Percentiles rank a stretch among this genome's conserved stretches.
phyloP scores from a whole-genome alignment of 768 basidiomycete species.

The Lactarius vividus region DNA sequence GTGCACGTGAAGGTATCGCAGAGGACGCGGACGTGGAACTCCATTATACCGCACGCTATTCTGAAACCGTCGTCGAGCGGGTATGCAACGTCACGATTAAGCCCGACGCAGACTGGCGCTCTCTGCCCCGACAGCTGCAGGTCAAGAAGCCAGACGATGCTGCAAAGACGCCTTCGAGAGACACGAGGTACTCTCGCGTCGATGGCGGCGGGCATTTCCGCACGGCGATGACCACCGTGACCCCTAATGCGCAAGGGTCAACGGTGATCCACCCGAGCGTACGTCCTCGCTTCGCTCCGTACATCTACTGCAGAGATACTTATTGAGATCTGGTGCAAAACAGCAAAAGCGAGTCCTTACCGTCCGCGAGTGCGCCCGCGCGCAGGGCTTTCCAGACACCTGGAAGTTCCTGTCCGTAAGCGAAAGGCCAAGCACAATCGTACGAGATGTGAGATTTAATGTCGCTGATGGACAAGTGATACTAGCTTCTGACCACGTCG shows the following conservation, averaged over 20 bases:
- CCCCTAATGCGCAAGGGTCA: constrained; percentile 50
- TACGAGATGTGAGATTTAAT: constrained; percentile 50
- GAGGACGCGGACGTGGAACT: constrained; percentile 41
- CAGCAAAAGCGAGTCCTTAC: constrained; percentile 68
- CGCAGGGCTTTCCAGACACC: constrained; percentile 75
- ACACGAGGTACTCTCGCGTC: constrained; percentile 51
- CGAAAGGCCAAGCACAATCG: constrained; percentile 34
- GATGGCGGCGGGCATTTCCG: constrained; percentile 52
- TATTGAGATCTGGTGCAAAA: not conserved
- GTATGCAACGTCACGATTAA: constrained; percentile 54
- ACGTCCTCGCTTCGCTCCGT: constrained; percentile 23
- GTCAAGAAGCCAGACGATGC: not conserved
- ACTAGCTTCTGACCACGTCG: not conserved
- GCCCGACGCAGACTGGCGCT: constrained; percentile 43
- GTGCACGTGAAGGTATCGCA: constrained; percentile 35
- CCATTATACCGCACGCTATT: constrained; percentile 55
- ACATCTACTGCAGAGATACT: not conserved
- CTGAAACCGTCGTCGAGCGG: constrained; percentile 48
- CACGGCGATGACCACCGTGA: constrained; percentile 58
- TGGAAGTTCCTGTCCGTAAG: constrained; percentile 59
- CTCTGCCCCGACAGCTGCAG: constrained; percentile 5
- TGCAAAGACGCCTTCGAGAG: not conserved
- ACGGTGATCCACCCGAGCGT: constrained; percentile 48
- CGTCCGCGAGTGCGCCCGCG: constrained; percentile 45
- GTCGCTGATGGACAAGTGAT: not conserved